Evolutionary conservation across 345 rosid species (phyloP).

Genomic region (Erodium maritimum): DNA sequence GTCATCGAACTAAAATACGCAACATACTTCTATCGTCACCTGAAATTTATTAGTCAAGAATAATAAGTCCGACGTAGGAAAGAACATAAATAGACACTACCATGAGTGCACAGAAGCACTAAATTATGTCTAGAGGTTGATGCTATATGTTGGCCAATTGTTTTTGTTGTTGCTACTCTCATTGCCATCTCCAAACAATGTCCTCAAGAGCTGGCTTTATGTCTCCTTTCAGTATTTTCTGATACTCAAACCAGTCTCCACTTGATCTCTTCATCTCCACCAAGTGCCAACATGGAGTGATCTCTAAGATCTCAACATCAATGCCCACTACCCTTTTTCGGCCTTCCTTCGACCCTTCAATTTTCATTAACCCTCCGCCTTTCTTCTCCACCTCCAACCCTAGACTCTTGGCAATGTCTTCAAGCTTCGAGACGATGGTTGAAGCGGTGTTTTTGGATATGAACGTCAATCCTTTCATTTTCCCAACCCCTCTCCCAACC

Average conservation of each 20-base stretch:
- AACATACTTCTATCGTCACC: too few species aligned
- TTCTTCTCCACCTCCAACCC: constrained; percentile 58
- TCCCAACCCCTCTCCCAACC: too few species aligned
- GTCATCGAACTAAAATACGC: too few species aligned
- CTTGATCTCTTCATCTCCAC: constrained; percentile 69
- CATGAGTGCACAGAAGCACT: not conserved
- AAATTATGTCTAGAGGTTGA: not conserved
- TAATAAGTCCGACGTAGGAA: not conserved
- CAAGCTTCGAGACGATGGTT: constrained; percentile 48
- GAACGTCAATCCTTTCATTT: constrained; percentile 56
- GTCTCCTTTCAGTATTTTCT: constrained; percentile 50
- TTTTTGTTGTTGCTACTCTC: constrained; percentile 22
- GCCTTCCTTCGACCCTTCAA: constrained; percentile 51
- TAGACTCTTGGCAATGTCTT: constrained; percentile 44
- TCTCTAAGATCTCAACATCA: constrained; percentile 78
- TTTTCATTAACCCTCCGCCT: constrained; percentile 50
- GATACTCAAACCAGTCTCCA: constrained; percentile 77
- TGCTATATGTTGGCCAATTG: too few species aligned
- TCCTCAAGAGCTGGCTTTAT: constrained; percentile 67
- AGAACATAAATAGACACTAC: not conserved
- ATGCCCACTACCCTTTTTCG: constrained; percentile 51
- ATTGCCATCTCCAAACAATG: constrained; percentile 85
- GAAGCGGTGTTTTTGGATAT: constrained; percentile 50
- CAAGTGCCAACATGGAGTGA: constrained; percentile 58
- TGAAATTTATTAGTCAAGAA: not conserved